Evolutionary conservation across 805 yeast species (phyloP).

Genomic region (Candida anglica): DNA sequence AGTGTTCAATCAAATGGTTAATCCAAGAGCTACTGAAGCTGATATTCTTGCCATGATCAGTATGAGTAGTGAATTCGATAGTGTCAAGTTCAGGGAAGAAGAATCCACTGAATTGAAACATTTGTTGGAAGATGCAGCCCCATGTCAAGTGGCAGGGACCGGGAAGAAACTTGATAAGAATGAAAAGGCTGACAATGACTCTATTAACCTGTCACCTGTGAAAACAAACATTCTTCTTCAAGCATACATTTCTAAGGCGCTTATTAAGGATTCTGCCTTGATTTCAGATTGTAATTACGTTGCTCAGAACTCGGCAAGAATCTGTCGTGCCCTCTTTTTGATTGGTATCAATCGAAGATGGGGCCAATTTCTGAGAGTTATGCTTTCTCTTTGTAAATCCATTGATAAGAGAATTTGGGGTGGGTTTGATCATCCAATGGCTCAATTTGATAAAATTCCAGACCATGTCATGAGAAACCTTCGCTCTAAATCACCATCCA

Average conservation of each 20-base stretch:
- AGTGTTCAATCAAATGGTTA: slow-evolving; percentile 79
- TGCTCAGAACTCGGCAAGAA: slow-evolving; percentile 93
- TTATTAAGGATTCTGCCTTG: slow-evolving; percentile 73
- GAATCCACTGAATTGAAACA: slow-evolving; percentile 71
- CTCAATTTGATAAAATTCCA: slow-evolving; percentile 83
- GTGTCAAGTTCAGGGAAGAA: slow-evolving; percentile 83
- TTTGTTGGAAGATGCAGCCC: slow-evolving; percentile 50
- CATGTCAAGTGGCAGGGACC: slow-evolving; percentile 67
- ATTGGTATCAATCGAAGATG: slow-evolving; percentile 87
- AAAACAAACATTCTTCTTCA: slow-evolving; percentile 87
- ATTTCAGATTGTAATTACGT: slow-evolving; percentile 87
- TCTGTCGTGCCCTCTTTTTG: slow-evolving; percentile 83
- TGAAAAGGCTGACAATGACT: slow-evolving; percentile 69
- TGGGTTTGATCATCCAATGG: slow-evolving; percentile 80
- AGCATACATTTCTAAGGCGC: slow-evolving; percentile 76
- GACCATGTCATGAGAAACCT: slow-evolving; percentile 59
- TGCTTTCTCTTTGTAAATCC: slow-evolving; percentile 80
- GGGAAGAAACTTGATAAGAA: slow-evolving; percentile 70
- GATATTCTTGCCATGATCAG: slow-evolving; percentile 85
- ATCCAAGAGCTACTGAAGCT: slow-evolving; percentile 85
- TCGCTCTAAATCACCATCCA: slow-evolving; percentile 58
- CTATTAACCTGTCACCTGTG: slow-evolving; percentile 79
- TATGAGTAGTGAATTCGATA: slow-evolving; percentile 91
- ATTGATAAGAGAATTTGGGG: slow-evolving; percentile 80
- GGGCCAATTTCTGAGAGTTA: slow-evolving; percentile 75